Evolutionary conservation across 257 asterid genomes (phyloP).

Genomic region (Solanum ossicruentum): DNA sequence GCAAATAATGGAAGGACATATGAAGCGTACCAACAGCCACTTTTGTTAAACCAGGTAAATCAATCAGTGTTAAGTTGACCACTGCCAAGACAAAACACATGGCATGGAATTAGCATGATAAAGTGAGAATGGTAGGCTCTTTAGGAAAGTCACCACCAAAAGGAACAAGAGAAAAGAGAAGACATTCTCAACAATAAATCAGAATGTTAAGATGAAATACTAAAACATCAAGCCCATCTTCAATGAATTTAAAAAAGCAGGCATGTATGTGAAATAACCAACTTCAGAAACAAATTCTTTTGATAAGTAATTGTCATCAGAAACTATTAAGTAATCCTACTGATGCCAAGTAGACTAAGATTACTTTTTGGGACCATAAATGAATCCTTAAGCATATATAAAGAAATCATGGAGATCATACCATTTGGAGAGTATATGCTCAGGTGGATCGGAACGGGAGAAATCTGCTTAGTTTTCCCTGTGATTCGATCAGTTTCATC

Average conservation of each 20-base stretch:
- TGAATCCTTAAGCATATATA: not conserved
- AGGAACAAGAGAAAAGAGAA: slow-evolving; percentile 1
- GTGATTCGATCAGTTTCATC: slow-evolving; percentile 94
- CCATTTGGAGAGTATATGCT: slow-evolving; percentile 91
- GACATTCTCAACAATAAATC: not conserved
- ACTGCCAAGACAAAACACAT: slow-evolving; percentile 35
- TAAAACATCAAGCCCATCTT: not conserved
- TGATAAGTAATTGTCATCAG: not conserved
- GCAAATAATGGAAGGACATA: not conserved
- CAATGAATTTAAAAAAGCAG: not conserved
- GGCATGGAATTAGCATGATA: not conserved
- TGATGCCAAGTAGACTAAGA: not conserved
- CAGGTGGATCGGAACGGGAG: slow-evolving; percentile 89
- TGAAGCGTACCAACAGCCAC: slow-evolving; percentile 80
- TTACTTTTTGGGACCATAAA: not conserved
- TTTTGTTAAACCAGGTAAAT: slow-evolving; percentile 92
- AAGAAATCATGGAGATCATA: slow-evolving; percentile 11
- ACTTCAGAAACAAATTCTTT: not conserved
- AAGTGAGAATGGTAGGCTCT: not conserved
- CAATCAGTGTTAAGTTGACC: slow-evolving; percentile 88
- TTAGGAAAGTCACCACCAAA: not conserved
- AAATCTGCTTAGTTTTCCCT: slow-evolving; percentile 79
- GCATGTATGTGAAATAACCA: not conserved
- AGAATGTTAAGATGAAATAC: not conserved
- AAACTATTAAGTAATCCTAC: not conserved